Evolutionary conservation across 257 asterid genomes (phyloP).

Genomic region (Nicotiana sylvestris): DNA sequence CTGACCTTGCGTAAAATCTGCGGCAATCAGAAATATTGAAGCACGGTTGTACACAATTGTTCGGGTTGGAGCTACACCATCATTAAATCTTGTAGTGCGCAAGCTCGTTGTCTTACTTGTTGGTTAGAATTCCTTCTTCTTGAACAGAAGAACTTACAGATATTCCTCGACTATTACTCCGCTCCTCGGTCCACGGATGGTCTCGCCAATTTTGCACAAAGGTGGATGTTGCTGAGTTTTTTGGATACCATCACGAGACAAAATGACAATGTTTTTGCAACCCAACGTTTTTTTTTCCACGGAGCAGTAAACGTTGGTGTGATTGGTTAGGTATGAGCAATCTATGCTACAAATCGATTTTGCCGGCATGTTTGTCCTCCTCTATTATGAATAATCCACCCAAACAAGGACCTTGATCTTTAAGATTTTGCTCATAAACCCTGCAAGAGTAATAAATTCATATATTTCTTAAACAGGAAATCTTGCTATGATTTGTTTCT

Average conservation of each 20-base stretch:
- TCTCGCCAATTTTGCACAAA: background rate
- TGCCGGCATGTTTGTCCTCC: background rate
- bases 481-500: constrained; percentile 1
- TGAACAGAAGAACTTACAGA: background rate
- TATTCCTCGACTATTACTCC: background rate
- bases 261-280: background rate
- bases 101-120: constrained; percentile 67
- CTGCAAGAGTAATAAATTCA: background rate
- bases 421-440: background rate
- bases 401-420: constrained; percentile 5
- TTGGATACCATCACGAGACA: background rate
- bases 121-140: background rate
- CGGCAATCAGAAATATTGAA: constrained; percentile 76
- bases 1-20: constrained; percentile 14
- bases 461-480: background rate
- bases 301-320: background rate
- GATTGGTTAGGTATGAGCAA: background rate
- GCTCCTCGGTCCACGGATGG: background rate
- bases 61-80: constrained; percentile 89
- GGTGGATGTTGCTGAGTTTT: background rate
- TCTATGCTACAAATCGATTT: background rate
- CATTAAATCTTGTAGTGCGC: constrained; percentile 80
- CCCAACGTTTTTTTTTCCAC: background rate
- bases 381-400: background rate
- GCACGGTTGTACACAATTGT: constrained; percentile 84